Evolutionary conservation across 129 eudicot species (phyloP), one percentile per base, ranked within the genome.

Genomic region (Ambrosia artemisiifolia): DNA sequence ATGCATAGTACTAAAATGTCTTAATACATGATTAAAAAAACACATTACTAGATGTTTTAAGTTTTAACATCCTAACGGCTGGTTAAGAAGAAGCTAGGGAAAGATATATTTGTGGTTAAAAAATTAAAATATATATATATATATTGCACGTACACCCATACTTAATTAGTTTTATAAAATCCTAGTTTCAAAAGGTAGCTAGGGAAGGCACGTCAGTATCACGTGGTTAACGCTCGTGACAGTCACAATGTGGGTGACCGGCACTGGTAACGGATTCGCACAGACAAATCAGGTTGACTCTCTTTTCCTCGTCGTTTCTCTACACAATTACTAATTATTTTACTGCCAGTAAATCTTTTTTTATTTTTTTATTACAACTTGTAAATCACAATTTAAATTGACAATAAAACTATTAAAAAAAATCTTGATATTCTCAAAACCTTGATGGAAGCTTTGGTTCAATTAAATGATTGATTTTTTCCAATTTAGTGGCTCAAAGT

Each of bases 401-500:
- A 12, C 38, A 36, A 35, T 18, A 42, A 54, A 70, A 36, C 20
- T 0, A 30, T 0, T 19, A 49, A 71, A 19, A 47, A 51, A 51
- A 65, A 64, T 63, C 56, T 78, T 78, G 82, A 78, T 30, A 71
- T 53, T 34, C 67, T 30, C 60, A 55, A 63, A 63, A 71, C 73
- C 78, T 71, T 71, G 82, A 78, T 78, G 77, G 82, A 78, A 78
- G 82, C 67, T 71, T 78, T 13, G 50, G 32, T 76, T 75, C 35
- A 55, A 65, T 67, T 55, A 55, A 36, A 53, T 71, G 77, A 71
- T 78, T 76, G 51, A 56, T 44, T 57, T 56, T 76, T 28, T 68
- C 74, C 68, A 68, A 35, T 76, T 78, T 53, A 78, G 77, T 78
- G 82, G 82, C 82, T 78, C 82, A 71, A 78, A 78, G 78, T 71